phyloP scores from a whole-genome alignment of 805 yeast species.

The Hanseniaspora singularis region DNA sequence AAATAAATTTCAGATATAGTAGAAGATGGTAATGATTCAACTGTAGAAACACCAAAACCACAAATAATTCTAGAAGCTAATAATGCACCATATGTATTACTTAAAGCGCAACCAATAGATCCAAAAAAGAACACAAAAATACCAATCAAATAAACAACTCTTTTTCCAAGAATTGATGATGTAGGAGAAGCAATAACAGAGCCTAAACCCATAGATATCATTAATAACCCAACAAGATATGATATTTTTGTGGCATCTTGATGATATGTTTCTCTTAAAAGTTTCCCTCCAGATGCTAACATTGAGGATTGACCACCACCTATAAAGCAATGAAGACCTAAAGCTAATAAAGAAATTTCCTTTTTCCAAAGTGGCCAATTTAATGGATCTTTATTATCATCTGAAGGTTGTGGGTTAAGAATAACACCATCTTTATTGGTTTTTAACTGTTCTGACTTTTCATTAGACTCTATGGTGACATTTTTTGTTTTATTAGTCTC shows the following conservation, averaged over 20 bases:
- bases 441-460: slow-evolving; percentile 28
- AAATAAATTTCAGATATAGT: slow-evolving; percentile 52
- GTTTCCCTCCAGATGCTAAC: slow-evolving; percentile 44
- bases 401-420: slow-evolving; percentile 50
- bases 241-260: slow-evolving; percentile 34
- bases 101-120: slow-evolving; percentile 42
- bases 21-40: slow-evolving; percentile 48
- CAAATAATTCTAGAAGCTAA: slow-evolving; percentile 47
- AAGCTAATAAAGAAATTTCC: slow-evolving; percentile 40
- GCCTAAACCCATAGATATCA: slow-evolving; percentile 50
- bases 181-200: slow-evolving; percentile 47
- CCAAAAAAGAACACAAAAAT: slow-evolving; percentile 40
- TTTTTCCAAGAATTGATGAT: slow-evolving; percentile 45
- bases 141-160: slow-evolving; percentile 42
- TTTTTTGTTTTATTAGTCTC: no score
- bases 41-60: slow-evolving; percentile 52
- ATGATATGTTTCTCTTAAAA: slow-evolving; percentile 34
- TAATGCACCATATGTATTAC: slow-evolving; percentile 38
- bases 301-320: slow-evolving; percentile 55
- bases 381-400: slow-evolving; percentile 51
- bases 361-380: slow-evolving; percentile 55
- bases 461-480: no score
- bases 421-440: slow-evolving; percentile 39
- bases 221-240: slow-evolving; percentile 45
- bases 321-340: slow-evolving; percentile 46